A percentile compares a stretch with the other conserved stretches of the same genome.
Conservation (phyloP, 805 yeast species). For the Metschnikowia noctiluminum region DNA sequence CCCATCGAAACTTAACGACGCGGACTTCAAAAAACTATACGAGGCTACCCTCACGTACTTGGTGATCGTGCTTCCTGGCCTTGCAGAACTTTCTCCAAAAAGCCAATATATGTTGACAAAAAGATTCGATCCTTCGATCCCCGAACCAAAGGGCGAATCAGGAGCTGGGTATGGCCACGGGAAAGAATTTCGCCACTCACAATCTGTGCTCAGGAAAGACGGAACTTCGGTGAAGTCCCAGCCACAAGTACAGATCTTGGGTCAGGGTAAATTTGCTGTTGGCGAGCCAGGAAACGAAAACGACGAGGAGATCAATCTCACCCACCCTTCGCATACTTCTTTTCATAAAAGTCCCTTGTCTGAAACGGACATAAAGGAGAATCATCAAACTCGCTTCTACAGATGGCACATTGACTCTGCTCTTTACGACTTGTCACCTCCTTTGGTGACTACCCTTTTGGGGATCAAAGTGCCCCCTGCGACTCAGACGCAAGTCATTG, state of each 20-base stretch:
- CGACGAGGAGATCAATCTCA: conserved; percentile 58
- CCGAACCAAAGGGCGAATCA: conserved; percentile 36
- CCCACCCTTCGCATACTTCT: conserved; percentile 80
- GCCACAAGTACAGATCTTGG: conserved; percentile 89
- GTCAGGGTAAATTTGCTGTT: conserved; percentile 69
- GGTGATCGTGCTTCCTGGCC: conserved; percentile 73
- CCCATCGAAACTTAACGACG: conserved; percentile 64
- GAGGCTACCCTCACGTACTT: conserved; percentile 65
- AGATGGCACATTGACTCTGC: conserved; percentile 96
- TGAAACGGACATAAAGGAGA: conserved; percentile 55
- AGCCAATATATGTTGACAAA: conserved; percentile 76
- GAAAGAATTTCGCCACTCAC: conserved; percentile 53
- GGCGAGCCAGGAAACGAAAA: conserved; percentile 53
- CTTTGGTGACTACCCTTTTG: conserved; percentile 77
- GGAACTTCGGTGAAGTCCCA: conserved; percentile 76
- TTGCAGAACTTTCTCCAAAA: conserved; percentile 62
- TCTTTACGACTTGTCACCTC: conserved; percentile 80
- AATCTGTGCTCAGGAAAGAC: conserved; percentile 71
- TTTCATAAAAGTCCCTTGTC: conserved; percentile 71
- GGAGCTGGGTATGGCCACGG: conserved; percentile 78
- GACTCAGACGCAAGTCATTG: conserved; percentile 58
- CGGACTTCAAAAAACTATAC: conserved; percentile 58
- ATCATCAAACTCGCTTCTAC: conserved; percentile 74
- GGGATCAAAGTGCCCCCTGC: conserved; percentile 79
- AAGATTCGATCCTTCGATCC: conserved; percentile 69